Conservation (phyloP, 352 stramenopile genomes). For the Bremia lactucae region DNA sequence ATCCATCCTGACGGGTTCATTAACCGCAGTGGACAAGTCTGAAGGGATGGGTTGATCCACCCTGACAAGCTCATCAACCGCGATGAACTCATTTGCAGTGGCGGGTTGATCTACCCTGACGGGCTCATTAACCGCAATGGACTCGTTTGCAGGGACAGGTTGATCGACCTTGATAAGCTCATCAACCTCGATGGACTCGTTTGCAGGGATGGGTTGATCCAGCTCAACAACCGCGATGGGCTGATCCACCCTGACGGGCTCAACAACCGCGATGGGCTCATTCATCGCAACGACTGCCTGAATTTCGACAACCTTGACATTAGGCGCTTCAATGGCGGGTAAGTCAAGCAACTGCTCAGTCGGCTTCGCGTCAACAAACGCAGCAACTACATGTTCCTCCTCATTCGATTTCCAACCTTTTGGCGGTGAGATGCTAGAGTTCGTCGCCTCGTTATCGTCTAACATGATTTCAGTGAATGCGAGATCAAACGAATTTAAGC, state of each 20-base stretch:
- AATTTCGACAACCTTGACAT: neutral
- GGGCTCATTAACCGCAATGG: neutral
- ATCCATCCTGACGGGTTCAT: slow-evolving; percentile 1
- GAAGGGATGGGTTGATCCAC: slow-evolving; percentile 6
- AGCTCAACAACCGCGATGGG: neutral
- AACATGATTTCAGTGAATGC: slow-evolving; percentile 20
- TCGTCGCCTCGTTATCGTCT: slow-evolving; percentile 16
- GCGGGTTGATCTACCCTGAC: too few relatives aligned
- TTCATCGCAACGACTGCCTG: too few relatives aligned
- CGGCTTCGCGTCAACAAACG: slow-evolving; percentile 1
- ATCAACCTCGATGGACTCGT: neutral
- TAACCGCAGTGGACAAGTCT: too few relatives aligned
- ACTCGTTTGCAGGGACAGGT: too few relatives aligned
- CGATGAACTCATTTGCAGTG: slow-evolving; percentile 1
- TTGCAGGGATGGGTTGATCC: too few relatives aligned
- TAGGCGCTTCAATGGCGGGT: neutral
- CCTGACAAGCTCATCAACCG: neutral
- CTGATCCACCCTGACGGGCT: neutral
- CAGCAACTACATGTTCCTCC: slow-evolving; percentile 4
- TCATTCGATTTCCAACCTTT: slow-evolving; percentile 10
- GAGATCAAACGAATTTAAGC: slow-evolving; percentile 20
- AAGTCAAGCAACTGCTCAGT: slow-evolving; percentile 4
- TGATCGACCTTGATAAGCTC: neutral
- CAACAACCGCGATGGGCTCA: neutral
- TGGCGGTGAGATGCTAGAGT: slow-evolving; percentile 8